Percentiles rank a stretch among this genome's conserved stretches.
Evolutionary conservation across 176 grass and related monocot genomes (phyloP).

Genomic region (Alloteropsis semialata): DNA sequence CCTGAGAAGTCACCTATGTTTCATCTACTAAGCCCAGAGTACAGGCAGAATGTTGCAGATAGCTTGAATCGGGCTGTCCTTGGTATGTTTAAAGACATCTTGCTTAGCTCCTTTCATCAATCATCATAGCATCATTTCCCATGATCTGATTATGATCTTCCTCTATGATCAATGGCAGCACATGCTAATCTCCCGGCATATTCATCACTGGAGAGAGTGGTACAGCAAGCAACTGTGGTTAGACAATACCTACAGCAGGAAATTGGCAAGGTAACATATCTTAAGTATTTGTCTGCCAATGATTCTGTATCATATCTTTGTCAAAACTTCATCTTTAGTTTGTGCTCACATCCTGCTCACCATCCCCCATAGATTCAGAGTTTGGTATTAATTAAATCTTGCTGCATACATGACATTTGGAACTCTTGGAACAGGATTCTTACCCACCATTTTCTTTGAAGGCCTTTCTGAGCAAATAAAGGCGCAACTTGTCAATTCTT

Average conservation of each 20-base stretch:
- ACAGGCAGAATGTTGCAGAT: constrained; percentile 83
- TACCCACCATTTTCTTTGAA: constrained; percentile 89
- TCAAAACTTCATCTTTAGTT: neutral
- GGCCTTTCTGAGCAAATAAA: constrained; percentile 90
- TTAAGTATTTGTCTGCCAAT: neutral
- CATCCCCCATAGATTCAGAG: neutral
- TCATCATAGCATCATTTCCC: neutral
- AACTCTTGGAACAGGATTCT: constrained; percentile 76
- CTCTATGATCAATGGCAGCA: constrained; percentile 43
- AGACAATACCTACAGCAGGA: constrained; percentile 81
- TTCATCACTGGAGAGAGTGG: constrained; percentile 89
- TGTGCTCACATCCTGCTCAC: neutral
- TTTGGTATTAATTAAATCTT: neutral
- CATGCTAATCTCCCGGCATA: constrained; percentile 80
- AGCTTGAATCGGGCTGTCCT: constrained; percentile 88
- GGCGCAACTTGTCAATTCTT: neutral
- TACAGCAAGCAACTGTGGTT: constrained; percentile 82
- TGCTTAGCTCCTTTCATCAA: neutral
- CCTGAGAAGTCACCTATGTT: constrained; percentile 99
- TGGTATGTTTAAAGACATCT: constrained; percentile 46
- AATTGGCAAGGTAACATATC: constrained; percentile 62
- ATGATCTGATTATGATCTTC: constrained; percentile 19
- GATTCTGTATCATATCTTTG: neutral
- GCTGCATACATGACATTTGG: constrained; percentile 46
- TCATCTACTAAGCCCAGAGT: constrained; percentile 84